Percentiles rank a stretch among this genome's conserved stretches.
Evolutionary conservation across 208 protist species (phyloP).

Genomic region (Phytomonas sp.): DNA sequence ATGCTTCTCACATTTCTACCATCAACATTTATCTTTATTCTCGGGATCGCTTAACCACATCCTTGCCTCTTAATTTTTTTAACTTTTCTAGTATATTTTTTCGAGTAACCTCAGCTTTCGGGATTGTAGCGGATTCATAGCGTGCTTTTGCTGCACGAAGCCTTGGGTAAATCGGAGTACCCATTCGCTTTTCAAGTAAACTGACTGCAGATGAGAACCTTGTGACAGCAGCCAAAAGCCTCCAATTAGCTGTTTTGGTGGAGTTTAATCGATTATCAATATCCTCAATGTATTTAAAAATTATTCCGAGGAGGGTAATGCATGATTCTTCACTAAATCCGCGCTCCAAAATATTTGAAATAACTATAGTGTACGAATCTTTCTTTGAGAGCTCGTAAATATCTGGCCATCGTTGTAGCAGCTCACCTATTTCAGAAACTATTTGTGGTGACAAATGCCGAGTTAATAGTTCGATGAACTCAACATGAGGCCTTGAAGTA

Average conservation of each 20-base stretch:
- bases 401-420: constrained; percentile 9
- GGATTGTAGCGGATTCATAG: constrained; percentile 50
- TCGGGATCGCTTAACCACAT: not conserved
- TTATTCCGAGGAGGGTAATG: constrained; percentile 3
- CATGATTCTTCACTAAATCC: not conserved
- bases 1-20: not conserved
- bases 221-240: constrained; percentile 43
- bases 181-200: constrained; percentile 34
- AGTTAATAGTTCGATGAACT: not conserved
- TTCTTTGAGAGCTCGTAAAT: constrained; percentile 6
- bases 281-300: not conserved
- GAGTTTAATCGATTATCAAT: constrained; percentile 13
- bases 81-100: constrained; percentile 54
- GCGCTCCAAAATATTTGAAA: constrained; percentile 1
- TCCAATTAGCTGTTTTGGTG: constrained; percentile 44
- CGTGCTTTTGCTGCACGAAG: constrained; percentile 44
- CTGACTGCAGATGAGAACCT: constrained; percentile 28
- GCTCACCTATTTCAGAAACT: not conserved
- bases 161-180: constrained; percentile 30
- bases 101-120: constrained; percentile 53
- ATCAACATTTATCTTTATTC: not conserved
- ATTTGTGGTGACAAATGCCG: not conserved
- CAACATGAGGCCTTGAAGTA: not conserved
- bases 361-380: not conserved
- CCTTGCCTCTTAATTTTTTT: constrained; percentile 8